Conservation (phyloP, 108 stramenopile genomes). For the Cylindrotheca fusiformis region DNA sequence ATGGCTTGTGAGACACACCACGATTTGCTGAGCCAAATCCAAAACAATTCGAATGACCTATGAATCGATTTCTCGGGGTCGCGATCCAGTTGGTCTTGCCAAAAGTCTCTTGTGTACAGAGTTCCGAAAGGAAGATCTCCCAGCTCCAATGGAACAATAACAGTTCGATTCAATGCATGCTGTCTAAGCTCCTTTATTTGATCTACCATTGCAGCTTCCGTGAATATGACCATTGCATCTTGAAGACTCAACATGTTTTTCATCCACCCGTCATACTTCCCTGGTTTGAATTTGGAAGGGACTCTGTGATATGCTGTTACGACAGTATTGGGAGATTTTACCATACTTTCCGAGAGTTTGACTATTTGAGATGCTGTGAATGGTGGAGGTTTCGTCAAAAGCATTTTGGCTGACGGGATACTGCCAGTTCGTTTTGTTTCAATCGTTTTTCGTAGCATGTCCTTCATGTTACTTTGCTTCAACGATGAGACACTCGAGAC, state of each 20-base stretch:
- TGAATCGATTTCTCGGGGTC: constrained; percentile 59
- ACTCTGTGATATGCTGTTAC: constrained; percentile 63
- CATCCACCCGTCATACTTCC: constrained; percentile 64
- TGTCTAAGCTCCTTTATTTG: constrained; percentile 38
- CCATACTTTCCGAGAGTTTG: constrained; percentile 17
- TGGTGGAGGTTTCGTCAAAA: constrained; percentile 21
- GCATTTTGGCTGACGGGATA: constrained; percentile 25
- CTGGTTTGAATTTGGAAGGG: constrained; percentile 40
- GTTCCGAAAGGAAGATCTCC: constrained; percentile 38
- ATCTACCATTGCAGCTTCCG: constrained; percentile 41
- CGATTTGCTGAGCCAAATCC: constrained; percentile 76
- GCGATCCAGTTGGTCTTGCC: constrained; percentile 55
- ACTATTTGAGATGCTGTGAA: constrained; percentile 22
- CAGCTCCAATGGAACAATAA: constrained; percentile 44
- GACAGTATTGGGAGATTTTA: constrained; percentile 41
- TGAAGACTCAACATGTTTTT: constrained; percentile 53
- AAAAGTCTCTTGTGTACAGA: constrained; percentile 35
- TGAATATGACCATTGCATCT: constrained; percentile 74
- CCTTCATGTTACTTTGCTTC: too few species aligned
- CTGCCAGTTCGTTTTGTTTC: too few species aligned
- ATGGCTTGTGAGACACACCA: constrained; percentile 49
- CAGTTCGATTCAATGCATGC: constrained; percentile 46
- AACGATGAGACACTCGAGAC: too few species aligned
- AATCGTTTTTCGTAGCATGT: too few species aligned
- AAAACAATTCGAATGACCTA: constrained; percentile 54